Evolutionary conservation across 495 filamentous ascomycete genomes (phyloP).

Genomic region (Lineolata rhizophorae): DNA sequence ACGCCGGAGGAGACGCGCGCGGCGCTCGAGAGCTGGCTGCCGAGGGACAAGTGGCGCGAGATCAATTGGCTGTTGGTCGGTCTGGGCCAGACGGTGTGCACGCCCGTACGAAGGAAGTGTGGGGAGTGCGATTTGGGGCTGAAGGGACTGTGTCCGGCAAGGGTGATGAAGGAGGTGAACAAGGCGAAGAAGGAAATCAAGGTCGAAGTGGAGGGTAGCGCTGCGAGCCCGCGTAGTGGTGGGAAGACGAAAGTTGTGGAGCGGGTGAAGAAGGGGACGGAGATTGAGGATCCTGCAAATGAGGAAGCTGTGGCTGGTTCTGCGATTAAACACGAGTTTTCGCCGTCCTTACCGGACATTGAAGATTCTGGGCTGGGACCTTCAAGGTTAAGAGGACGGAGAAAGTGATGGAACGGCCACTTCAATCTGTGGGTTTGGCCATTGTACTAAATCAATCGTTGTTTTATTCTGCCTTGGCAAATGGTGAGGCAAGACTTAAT

Average conservation of each 20-base stretch:
- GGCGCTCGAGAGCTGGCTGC: conserved; percentile 65
- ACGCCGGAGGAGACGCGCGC: conserved; percentile 68
- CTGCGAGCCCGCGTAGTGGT: neutral
- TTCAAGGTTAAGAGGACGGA: too few species aligned
- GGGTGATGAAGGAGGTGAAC: conserved; percentile 21
- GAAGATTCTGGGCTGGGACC: neutral
- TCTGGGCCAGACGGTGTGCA: conserved; percentile 70
- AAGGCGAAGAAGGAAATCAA: conserved; percentile 10
- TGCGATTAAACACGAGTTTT: too few species aligned
- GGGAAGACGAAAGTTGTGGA: neutral
- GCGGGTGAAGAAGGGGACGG: neutral
- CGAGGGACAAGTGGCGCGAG: conserved; percentile 74
- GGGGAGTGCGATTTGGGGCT: conserved; percentile 62
- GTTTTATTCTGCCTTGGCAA: too few species aligned
- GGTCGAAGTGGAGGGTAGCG: neutral
- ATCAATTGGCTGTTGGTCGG: conserved; percentile 87
- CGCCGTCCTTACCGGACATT: neutral
- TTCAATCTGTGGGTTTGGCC: too few species aligned
- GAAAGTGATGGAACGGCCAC: too few species aligned
- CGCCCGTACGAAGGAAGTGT: conserved; percentile 59
- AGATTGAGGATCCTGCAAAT: neutral
- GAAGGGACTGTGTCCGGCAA: conserved; percentile 46
- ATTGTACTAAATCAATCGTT: too few species aligned
- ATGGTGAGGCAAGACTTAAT: too few species aligned
- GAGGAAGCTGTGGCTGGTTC: neutral